Evolutionary conservation across 495 filamentous ascomycete species (phyloP), one percentile per base, ranked within the genome.

Genomic region (Pyrenopolyporus hunteri): DNA sequence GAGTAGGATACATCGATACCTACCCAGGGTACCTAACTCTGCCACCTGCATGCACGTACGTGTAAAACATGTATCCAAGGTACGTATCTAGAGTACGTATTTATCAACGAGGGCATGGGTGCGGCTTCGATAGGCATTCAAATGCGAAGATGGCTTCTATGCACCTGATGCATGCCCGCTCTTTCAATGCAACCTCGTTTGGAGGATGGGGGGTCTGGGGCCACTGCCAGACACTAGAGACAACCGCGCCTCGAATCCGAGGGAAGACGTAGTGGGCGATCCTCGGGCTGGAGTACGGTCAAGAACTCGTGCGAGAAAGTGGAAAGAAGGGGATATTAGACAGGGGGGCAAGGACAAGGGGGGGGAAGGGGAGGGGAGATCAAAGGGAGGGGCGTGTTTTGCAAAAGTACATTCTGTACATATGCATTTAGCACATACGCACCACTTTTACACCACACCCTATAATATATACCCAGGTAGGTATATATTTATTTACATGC

Each of bases 141-240:
- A 63, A 63, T 71, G 69, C 66, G 69, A 71, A 55, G 43, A 35
- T 22, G 33, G 45, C 14, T n/a, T n/a, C n/a, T n/a, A n/a, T 64
- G 52, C 58, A 59, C 16, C 42, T 52, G 54, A 62, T 59, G 45
- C 54, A 63, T 52, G 59, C 57, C 66, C 66, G 66, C 66, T 62
- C 57, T 71, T 71, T 71, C 59, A 29, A 37, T 69, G 63, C 51
- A 69, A 71, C 69, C 52, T 66, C 49, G 28, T 40, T 29, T 43
- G 23, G 46, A 37, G 25, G 28, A 37, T 32, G 36, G 16, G 39
- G 26, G 57, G 45, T 54, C 50, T 53, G 48, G 44, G 51, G 50
- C 61, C 57, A 68, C 57, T 68, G 68, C 58, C 59, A 64, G 35
- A n/a, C 42, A n/a, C n/a, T n/a, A 23, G 11, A 25, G n/a, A 35